Base-by-base conservation (phyloP, 257 asterid species). In the Oldenlandia corymbosa region DNA sequence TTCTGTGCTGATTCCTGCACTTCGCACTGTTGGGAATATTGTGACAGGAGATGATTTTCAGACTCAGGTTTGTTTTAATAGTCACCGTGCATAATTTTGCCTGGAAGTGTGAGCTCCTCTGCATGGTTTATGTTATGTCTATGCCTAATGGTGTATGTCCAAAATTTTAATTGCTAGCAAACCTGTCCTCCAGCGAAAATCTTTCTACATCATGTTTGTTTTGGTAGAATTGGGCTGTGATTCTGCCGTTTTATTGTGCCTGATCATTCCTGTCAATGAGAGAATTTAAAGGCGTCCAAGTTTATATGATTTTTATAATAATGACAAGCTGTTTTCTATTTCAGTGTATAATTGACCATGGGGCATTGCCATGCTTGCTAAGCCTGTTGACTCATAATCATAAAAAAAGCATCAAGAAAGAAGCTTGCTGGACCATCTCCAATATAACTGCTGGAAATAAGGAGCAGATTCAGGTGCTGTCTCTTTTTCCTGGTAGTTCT, bases 371-470 rank as follows among this genome's bases (percentile, higher is more conserved):
- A 51, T 79, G 86, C 73, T 77, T 91, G 71, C 67, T 81, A 71
- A 88, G 78, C 81, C 74, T 91, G 76, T 64, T 91, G 83, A 83
- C 90, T 63, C 90, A 88, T 73, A 88, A 83, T 78, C 96, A 91
- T 73, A 86, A 91, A 69, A 90, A 90, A 88, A 90, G 96, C 82
- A 84, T 88, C 76, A 85, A 88, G 87, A 90, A 90, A 73, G 97
- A 91, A 76, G 95, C 96, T 68, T 90, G 97, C 78, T 88, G 97
- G 96, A 83, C 97, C 17, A 79, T 88, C 68, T 90, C 97, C 47
- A 90, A 90, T 76, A 84, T 90, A 68, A 88, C 97, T 75, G 96
- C 97, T 78, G 97, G 97, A 70, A 88, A 84, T 76, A 82, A 47
- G 78, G 88, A 83, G 27, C 97, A 90, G 70, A 91, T 91, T 75